A percentile compares a stretch with the other conserved stretches of the same genome.
These are phyloP conservation scores for Fonsecaea erecta DNA, from an alignment of 2,329 filamentous ascomycete species.

Conservation along the genomic window DNA sequence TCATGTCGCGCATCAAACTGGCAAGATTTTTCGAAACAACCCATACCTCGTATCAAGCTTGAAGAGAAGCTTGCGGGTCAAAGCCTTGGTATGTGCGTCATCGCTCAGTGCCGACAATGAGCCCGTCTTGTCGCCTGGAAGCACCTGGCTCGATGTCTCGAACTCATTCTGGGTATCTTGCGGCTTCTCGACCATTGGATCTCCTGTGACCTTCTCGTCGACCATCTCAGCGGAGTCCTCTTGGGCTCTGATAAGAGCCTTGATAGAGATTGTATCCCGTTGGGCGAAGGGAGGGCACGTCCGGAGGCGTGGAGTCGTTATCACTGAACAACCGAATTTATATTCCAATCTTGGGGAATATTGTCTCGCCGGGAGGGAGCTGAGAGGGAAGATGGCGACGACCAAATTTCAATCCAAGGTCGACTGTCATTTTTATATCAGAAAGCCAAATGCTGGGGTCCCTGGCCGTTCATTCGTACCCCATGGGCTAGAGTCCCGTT, in stretches of 20 bases:
- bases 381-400: neutral
- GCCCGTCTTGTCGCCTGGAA: constrained; percentile 12
- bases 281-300: neutral
- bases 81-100: constrained; percentile 27
- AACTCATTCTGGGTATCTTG: constrained; percentile 25
- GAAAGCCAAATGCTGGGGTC: constrained; percentile 12
- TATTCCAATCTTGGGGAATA: neutral
- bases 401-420: neutral
- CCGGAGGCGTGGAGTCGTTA: neutral
- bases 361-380: neutral
- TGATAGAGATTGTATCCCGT: neutral
- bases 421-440: constrained; percentile 5
- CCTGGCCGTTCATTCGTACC: constrained; percentile 9
- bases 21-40: neutral
- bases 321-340: neutral
- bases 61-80: constrained; percentile 54
- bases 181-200: constrained; percentile 22
- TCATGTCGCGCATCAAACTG: neutral
- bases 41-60: constrained; percentile 59
- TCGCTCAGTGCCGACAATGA: constrained; percentile 5
- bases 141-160: constrained; percentile 15
- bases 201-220: constrained; percentile 13
- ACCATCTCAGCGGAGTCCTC: constrained; percentile 4
- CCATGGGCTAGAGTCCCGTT: constrained; percentile 13
- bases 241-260: neutral